A percentile compares a stretch with the other conserved stretches of the same genome.
Evolutionary conservation across 257 asterid genomes (phyloP).

Genomic region (Jacaranda copaia): DNA sequence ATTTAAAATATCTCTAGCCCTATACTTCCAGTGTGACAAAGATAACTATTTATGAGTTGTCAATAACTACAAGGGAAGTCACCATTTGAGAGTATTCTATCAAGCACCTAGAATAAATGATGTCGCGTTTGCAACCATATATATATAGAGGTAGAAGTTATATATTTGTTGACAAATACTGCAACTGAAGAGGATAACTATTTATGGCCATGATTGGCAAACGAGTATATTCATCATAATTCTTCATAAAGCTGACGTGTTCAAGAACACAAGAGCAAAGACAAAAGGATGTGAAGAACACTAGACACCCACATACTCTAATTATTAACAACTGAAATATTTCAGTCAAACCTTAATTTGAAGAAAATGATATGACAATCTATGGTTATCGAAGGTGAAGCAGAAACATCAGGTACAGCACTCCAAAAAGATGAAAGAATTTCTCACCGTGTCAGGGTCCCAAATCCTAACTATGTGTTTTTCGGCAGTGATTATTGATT

Average conservation of each 20-base stretch:
- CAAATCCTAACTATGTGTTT: slow-evolving; percentile 88
- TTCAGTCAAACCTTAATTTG: slow-evolving; percentile 11
- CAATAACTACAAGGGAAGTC: not conserved
- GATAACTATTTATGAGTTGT: not conserved
- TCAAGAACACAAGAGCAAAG: not conserved
- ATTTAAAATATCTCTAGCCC: not conserved
- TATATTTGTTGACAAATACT: slow-evolving; percentile 6
- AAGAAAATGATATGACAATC: slow-evolving; percentile 4
- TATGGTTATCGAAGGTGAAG: not conserved
- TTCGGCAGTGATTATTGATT: slow-evolving; percentile 86
- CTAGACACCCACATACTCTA: not conserved
- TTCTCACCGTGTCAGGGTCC: slow-evolving; percentile 88
- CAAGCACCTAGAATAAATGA: not conserved
- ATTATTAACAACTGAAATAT: not conserved
- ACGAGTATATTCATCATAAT: not conserved
- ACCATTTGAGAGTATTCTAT: slow-evolving; percentile 5
- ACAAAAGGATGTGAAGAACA: not conserved
- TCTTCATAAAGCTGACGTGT: not conserved
- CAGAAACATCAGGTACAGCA: not conserved
- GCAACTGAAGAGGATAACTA: not conserved
- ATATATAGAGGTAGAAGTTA: not conserved
- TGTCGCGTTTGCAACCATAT: slow-evolving; percentile 3
- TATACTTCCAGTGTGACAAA: not conserved
- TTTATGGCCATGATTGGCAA: not conserved
- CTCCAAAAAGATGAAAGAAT: slow-evolving; percentile 21